These are phyloP conservation scores for Penstemon barbatus DNA, from an alignment of 257 asterid species.

Conservation along the genomic window DNA sequence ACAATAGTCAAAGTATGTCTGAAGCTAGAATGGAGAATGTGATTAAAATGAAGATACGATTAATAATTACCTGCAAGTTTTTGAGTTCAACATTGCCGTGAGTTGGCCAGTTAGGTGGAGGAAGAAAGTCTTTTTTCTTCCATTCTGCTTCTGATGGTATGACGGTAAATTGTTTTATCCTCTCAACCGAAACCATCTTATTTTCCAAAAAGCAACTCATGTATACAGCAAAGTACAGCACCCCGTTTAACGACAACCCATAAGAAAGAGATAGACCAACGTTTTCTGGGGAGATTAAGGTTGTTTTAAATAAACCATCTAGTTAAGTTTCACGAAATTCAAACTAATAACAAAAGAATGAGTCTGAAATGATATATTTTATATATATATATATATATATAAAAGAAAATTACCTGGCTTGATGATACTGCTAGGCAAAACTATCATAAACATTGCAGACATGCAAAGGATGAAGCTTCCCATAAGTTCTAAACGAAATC, in stretches of 20 bases:
- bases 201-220: constrained; percentile 55
- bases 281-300: constrained; percentile 33
- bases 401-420: constrained; percentile 50
- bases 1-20: background rate
- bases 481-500: constrained; percentile 71
- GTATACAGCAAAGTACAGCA: constrained; percentile 48
- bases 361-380: background rate
- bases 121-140: constrained; percentile 38
- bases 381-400: background rate
- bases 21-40: too few relatives aligned
- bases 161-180: constrained; percentile 61
- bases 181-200: constrained; percentile 78
- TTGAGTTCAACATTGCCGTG: constrained; percentile 52
- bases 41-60: background rate
- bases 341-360: background rate
- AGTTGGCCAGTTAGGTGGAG: constrained; percentile 61
- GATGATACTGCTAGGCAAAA: constrained; percentile 56
- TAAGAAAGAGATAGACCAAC: constrained; percentile 72
- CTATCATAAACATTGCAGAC: constrained; percentile 48
- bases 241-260: constrained; percentile 54
- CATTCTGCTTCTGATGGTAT: constrained; percentile 72
- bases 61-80: constrained; percentile 53
- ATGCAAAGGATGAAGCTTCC: constrained; percentile 60
- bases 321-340: background rate
- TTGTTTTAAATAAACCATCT: background rate